Evolutionary conservation across 106 monocot species (phyloP).

Genomic region (Gastrodia elata): DNA sequence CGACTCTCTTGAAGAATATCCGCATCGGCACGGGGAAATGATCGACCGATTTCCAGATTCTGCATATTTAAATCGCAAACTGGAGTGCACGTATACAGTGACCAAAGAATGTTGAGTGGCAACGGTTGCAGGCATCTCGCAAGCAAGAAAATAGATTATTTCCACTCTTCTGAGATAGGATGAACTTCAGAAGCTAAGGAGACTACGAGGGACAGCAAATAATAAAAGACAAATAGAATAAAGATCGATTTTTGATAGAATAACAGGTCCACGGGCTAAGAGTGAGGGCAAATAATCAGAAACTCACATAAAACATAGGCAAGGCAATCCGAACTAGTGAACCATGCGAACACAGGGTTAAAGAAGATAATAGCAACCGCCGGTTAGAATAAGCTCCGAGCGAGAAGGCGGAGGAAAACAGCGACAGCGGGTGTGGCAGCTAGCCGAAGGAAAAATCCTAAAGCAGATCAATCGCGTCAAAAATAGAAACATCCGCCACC

Average conservation of each 20-base stretch:
- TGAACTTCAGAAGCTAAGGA: no score
- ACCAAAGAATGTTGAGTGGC: background rate
- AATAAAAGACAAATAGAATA: background rate
- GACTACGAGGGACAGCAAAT: no score
- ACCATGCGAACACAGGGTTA: background rate
- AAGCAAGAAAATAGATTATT: background rate
- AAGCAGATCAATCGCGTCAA: background rate
- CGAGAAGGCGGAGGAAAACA: background rate
- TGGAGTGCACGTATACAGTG: conserved; percentile 1
- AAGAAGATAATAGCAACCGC: background rate
- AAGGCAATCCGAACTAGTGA: background rate
- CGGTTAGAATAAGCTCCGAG: background rate
- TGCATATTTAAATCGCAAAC: background rate
- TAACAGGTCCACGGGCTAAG: background rate
- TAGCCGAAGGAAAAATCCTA: background rate
- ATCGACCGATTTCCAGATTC: background rate
- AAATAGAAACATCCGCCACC: background rate
- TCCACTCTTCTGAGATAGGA: conserved; percentile 3
- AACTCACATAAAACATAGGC: background rate
- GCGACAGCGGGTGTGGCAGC: background rate
- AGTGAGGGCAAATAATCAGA: background rate
- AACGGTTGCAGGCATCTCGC: background rate
- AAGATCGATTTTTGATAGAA: background rate
- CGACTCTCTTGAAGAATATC: background rate
- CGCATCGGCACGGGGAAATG: background rate